A percentile compares a stretch with the other conserved stretches of the same genome.
These are phyloP conservation scores for Balakata baccata DNA, from an alignment of 345 rosid species.

Conservation along the genomic window DNA sequence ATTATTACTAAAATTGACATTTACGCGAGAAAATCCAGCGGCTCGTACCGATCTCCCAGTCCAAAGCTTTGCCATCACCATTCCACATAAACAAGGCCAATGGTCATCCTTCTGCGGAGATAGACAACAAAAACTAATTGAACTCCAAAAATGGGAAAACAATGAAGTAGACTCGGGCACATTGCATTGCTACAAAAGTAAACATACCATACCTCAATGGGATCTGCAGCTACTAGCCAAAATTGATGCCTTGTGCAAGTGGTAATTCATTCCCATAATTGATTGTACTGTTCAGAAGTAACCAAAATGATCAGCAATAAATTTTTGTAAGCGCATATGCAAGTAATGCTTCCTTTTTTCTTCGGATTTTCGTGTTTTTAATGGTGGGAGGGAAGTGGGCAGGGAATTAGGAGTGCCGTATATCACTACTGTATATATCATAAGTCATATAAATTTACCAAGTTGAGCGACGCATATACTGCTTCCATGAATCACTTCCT, in stretches of 20 bases:
- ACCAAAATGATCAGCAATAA: background rate
- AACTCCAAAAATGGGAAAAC: background rate
- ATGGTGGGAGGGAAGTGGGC: too few species aligned
- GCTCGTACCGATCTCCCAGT: too few species aligned
- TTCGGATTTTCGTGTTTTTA: too few species aligned
- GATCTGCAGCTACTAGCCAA: conserved; percentile 55
- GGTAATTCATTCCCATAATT: conserved; percentile 92
- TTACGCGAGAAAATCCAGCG: too few species aligned
- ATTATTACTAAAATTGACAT: too few species aligned
- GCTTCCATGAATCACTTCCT: conserved; percentile 98
- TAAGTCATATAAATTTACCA: conserved; percentile 45
- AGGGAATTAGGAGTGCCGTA: too few species aligned
- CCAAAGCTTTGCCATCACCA: background rate
- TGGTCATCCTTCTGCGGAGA: background rate
- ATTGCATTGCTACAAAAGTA: background rate
- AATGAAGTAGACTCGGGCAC: background rate
- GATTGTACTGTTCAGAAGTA: conserved; percentile 59
- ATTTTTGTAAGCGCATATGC: background rate
- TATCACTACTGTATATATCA: too few species aligned
- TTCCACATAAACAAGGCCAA: background rate
- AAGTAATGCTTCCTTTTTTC: background rate
- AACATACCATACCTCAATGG: conserved; percentile 3
- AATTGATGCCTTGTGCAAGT: conserved; percentile 94
- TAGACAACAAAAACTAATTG: background rate
- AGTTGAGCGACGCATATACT: conserved; percentile 94